These are phyloP conservation scores for Fraxinus latifolia DNA, from an alignment of 305 asterid species.

Conservation along the genomic window DNA sequence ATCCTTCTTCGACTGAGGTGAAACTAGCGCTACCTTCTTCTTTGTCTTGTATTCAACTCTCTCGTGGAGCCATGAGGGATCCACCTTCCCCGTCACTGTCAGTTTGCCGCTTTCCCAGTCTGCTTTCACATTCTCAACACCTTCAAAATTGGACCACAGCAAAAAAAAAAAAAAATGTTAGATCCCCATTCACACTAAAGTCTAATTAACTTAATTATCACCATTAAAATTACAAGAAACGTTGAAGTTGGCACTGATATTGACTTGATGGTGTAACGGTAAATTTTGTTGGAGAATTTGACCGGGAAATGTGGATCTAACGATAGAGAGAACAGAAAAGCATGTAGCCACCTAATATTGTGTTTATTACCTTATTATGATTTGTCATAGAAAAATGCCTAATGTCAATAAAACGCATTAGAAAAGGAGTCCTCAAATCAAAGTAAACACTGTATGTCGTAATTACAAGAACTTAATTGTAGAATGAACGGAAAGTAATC, in stretches of 20 bases:
- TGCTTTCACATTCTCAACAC: conserved; percentile 70
- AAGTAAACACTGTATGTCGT: neutral
- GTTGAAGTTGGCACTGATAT: conserved; percentile 14
- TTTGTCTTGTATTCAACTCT: conserved; percentile 61
- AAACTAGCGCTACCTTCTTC: conserved; percentile 73
- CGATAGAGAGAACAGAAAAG: conserved; percentile 29
- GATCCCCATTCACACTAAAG: conserved; percentile 18
- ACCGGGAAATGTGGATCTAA: conserved; percentile 13
- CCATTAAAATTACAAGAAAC: neutral
- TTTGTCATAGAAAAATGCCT: neutral
- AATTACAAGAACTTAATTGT: neutral
- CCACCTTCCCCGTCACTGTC: conserved; percentile 42
- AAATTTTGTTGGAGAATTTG: neutral
- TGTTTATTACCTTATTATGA: neutral
- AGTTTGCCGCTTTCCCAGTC: conserved; percentile 56
- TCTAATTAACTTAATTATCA: neutral
- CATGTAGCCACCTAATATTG: conserved; percentile 29
- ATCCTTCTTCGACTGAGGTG: conserved; percentile 45
- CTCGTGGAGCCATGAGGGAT: conserved; percentile 69
- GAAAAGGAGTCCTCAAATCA: neutral
- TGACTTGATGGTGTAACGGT: neutral
- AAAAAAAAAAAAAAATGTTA: neutral
- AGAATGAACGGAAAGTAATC: neutral
- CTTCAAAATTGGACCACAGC: conserved; percentile 35
- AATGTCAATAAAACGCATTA: neutral